A percentile compares a stretch with the other conserved stretches of the same genome.
Evolutionary conservation across 1,284 basidiomycete genomes (phyloP).

Genomic region (Fomitopsis betulina): DNA sequence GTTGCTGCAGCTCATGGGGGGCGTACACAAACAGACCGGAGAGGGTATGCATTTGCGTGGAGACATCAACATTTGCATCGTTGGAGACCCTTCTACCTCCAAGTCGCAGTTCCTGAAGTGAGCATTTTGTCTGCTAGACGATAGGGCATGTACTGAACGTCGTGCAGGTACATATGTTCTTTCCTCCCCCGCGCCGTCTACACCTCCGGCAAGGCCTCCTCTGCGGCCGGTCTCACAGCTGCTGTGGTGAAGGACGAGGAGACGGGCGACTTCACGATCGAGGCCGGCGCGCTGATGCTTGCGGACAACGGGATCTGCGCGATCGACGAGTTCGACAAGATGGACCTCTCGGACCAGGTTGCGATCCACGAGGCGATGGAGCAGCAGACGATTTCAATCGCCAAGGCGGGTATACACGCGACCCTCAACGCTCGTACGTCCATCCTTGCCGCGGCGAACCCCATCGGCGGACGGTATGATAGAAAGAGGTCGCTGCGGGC

Average conservation of each 20-base stretch:
- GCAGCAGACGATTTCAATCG: conserved; percentile 99
- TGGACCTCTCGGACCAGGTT: conserved; percentile 98
- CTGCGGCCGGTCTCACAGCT: conserved; percentile 97
- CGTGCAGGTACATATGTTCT: conserved; percentile 88
- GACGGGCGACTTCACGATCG: conserved; percentile 98
- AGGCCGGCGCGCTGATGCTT: conserved; percentile 98
- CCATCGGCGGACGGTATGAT: conserved; percentile 95
- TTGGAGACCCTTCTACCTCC: conserved; percentile 95
- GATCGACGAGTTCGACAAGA: conserved; percentile 99
- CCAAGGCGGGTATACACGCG: conserved; percentile 98
- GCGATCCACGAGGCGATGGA: conserved; percentile 99
- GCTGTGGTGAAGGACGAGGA: conserved; percentile 99
- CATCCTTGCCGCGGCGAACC: conserved; percentile 97
- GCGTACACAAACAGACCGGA: conserved; percentile 94
- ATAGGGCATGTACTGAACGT: not conserved
- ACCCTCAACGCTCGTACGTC: conserved; percentile 98
- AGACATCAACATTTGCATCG: conserved; percentile 98
- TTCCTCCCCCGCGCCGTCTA: conserved; percentile 98
- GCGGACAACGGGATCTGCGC: conserved; percentile 99
- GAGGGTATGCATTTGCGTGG: conserved; percentile 98
- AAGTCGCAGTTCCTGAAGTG: conserved; percentile 99
- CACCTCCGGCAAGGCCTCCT: conserved; percentile 98
- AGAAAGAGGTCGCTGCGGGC: conserved; percentile 89
- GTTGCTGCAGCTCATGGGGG: conserved; percentile 98
- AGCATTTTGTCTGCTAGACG: conserved; percentile 21